A percentile compares a stretch with the other conserved stretches of the same genome.
Conservation (phyloP, 2,329 filamentous ascomycete species). For the Cladosporium sp. region DNA sequence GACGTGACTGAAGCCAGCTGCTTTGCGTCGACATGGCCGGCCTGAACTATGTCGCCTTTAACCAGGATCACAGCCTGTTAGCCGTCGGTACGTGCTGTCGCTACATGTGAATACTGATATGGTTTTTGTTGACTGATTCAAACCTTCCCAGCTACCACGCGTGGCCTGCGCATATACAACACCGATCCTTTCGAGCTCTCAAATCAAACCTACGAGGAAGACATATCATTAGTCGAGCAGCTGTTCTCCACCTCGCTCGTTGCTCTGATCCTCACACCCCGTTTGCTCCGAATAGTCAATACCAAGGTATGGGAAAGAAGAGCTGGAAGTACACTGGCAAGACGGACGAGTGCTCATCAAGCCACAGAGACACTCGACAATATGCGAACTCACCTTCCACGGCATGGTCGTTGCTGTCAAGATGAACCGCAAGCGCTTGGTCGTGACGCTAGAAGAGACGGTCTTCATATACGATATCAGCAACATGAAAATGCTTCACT, state of each 20-base stretch:
- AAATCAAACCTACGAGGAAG: conserved; percentile 83
- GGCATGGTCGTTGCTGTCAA: conserved; percentile 93
- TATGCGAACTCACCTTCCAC: conserved; percentile 97
- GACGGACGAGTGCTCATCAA: conserved; percentile 5
- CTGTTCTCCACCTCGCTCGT: conserved; percentile 97
- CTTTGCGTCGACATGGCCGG: conserved; percentile 25
- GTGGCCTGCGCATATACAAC: conserved; percentile 93
- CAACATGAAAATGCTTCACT: conserved; percentile 93
- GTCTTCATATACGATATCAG: conserved; percentile 99
- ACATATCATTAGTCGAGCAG: conserved; percentile 97
- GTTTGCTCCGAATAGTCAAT: conserved; percentile 93
- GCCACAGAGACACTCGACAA: conserved; percentile 67
- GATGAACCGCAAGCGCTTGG: conserved; percentile 88
- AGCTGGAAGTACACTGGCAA: neutral
- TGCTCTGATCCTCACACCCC: conserved; percentile 84
- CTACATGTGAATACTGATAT: neutral
- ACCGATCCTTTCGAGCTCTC: conserved; percentile 95
- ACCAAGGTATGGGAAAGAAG: conserved; percentile 66
- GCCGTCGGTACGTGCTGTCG: conserved; percentile 70
- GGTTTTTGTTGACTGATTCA: neutral
- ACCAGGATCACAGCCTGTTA: conserved; percentile 96
- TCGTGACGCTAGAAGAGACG: conserved; percentile 90
- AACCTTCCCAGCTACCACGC: conserved; percentile 66
- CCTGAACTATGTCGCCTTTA: conserved; percentile 98
- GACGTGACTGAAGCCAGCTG: conserved; percentile 62